Evolutionary conservation across 108 stramenopile species (phyloP).

Genomic region (Phaeodactylum tricornutum): DNA sequence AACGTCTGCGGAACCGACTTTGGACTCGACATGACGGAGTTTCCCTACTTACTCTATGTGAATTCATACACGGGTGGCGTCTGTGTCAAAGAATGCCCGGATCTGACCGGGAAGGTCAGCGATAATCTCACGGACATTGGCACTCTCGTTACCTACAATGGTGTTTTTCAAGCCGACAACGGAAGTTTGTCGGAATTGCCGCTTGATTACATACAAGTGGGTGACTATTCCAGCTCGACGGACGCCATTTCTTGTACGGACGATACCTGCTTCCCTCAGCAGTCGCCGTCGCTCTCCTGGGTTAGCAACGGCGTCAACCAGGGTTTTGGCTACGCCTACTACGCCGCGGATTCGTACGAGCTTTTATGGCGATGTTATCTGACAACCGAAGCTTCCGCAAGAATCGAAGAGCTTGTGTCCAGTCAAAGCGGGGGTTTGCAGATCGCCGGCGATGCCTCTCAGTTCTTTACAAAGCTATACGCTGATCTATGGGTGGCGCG

Average conservation of each 20-base stretch:
- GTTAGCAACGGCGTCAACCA: conserved; percentile 30
- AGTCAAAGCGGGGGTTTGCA: conserved; percentile 1
- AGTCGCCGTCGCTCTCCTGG: conserved; percentile 20
- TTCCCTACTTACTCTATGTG: conserved; percentile 58
- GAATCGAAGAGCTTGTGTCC: conserved; percentile 13
- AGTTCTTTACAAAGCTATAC: conserved; percentile 45
- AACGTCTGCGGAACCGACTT: conserved; percentile 67
- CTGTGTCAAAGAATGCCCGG: conserved; percentile 50
- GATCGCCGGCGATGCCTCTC: conserved; percentile 15
- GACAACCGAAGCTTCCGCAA: conserved; percentile 22
- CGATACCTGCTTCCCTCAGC: conserved; percentile 31
- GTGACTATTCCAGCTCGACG: conserved; percentile 26
- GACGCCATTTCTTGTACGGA: conserved; percentile 29
- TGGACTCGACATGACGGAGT: conserved; percentile 41
- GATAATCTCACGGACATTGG: conserved; percentile 20
- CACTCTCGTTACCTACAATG: conserved; percentile 58
- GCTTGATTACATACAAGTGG: conserved; percentile 26
- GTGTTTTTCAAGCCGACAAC: conserved; percentile 27
- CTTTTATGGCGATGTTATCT: conserved; percentile 47
- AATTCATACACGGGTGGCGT: conserved; percentile 62
- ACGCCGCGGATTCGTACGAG: conserved; percentile 45
- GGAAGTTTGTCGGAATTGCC: conserved; percentile 5
- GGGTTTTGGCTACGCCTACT: conserved; percentile 58
- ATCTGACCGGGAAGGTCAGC: conserved; percentile 1
- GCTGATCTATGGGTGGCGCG: conserved; percentile 41